A percentile compares a stretch with the other conserved stretches of the same genome.
Conservation (phyloP, 352 stramenopile species). For the Phytophthora ohioensis region DNA sequence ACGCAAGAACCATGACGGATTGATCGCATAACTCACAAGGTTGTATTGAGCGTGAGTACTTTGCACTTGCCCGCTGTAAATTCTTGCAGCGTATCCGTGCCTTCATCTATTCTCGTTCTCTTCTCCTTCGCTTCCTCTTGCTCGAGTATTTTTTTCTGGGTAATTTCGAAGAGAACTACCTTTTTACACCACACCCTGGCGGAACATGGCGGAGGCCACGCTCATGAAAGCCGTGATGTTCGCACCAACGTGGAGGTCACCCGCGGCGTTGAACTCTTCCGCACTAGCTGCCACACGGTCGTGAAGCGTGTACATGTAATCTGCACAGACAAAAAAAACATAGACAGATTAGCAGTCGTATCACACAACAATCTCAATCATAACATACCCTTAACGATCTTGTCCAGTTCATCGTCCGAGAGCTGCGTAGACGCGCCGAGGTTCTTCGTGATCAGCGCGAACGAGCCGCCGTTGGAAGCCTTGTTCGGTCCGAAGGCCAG, state of each 20-base stretch:
- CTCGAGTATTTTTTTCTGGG: constrained; percentile 14
- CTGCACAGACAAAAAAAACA: constrained; percentile 34
- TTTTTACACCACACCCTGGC: constrained; percentile 95
- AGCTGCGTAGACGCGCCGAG: constrained; percentile 62
- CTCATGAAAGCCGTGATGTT: constrained; percentile 98
- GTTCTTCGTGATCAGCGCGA: constrained; percentile 75
- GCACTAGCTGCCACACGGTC: constrained; percentile 74
- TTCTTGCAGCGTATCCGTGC: constrained; percentile 5
- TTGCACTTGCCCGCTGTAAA: constrained; percentile 7
- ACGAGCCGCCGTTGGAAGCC: constrained; percentile 80
- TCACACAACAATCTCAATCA: neutral
- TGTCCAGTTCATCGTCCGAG: constrained; percentile 68
- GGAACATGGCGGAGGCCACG: constrained; percentile 97
- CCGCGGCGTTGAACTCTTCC: constrained; percentile 79
- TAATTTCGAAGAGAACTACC: constrained; percentile 5
- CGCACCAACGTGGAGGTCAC: constrained; percentile 89
- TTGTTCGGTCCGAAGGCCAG: constrained; percentile 89
- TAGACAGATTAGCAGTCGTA: constrained; percentile 17
- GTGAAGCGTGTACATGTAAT: constrained; percentile 85
- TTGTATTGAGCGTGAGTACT: constrained; percentile 36
- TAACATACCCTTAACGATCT: constrained; percentile 71
- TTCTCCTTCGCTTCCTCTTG: constrained; percentile 6
- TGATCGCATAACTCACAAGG: constrained; percentile 26
- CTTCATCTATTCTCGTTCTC: constrained; percentile 12
- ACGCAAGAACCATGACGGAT: constrained; percentile 9